Evolutionary conservation across 345 rosid species (phyloP).

Genomic region (Arabidopsis suecica): DNA sequence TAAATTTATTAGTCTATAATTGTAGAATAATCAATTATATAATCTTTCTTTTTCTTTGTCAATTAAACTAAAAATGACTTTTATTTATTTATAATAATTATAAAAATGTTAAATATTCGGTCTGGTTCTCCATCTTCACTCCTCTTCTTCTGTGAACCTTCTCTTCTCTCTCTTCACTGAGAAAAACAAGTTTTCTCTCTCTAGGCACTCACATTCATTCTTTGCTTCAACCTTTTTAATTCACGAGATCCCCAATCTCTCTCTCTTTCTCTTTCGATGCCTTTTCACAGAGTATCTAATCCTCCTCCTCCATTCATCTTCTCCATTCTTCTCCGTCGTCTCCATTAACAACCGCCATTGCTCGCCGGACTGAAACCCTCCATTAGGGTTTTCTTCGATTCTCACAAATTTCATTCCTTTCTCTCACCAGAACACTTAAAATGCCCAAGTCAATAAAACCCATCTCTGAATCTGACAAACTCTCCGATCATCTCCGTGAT

Average conservation of each 20-base stretch:
- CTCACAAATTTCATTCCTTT: not conserved
- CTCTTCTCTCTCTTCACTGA: slow-evolving; percentile 29
- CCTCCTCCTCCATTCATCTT: slow-evolving; percentile 33
- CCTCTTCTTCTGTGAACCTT: slow-evolving; percentile 48
- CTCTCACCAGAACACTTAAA: slow-evolving; percentile 8
- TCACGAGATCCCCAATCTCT: slow-evolving; percentile 79
- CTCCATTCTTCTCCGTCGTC: slow-evolving; percentile 37
- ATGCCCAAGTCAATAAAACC: slow-evolving; percentile 74
- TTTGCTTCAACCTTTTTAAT: slow-evolving; percentile 62
- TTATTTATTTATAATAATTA: not conserved
- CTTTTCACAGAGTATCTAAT: slow-evolving; percentile 32
- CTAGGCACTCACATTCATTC: slow-evolving; percentile 63
- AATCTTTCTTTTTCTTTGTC: too few species aligned
- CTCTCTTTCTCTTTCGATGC: slow-evolving; percentile 23
- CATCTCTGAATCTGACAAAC: slow-evolving; percentile 47
- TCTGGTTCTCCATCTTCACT: slow-evolving; percentile 41
- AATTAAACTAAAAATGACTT: too few species aligned
- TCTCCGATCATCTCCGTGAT: slow-evolving; percentile 63
- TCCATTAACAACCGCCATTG: slow-evolving; percentile 46
- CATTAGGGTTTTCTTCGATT: slow-evolving; percentile 26
- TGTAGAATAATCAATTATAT: too few species aligned
- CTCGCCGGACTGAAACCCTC: slow-evolving; percentile 38
- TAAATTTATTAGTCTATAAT: too few species aligned
- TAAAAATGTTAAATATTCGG: slow-evolving; percentile 18
- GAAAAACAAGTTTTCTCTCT: slow-evolving; percentile 33